Conservation (phyloP, 495 filamentous ascomycete genomes). For the Aspergillus asperescens region DNA sequence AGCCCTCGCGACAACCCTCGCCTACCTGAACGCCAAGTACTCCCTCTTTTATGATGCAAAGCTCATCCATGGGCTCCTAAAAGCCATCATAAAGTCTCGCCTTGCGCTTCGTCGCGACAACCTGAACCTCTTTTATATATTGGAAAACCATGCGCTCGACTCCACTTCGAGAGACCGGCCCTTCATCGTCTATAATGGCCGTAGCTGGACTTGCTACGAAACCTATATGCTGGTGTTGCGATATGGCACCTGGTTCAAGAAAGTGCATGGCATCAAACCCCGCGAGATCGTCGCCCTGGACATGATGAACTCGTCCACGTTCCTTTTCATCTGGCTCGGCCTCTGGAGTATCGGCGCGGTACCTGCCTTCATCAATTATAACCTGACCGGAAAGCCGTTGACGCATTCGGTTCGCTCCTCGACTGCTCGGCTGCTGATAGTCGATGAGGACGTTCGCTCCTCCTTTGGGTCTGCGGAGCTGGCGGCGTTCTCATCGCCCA, state of each 20-base stretch:
- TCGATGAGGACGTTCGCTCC: slow-evolving; percentile 64
- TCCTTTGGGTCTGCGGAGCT: slow-evolving; percentile 46
- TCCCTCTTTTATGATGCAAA: slow-evolving; percentile 60
- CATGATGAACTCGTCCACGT: slow-evolving; percentile 78
- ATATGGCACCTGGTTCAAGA: slow-evolving; percentile 79
- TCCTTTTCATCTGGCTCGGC: slow-evolving; percentile 78
- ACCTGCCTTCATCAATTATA: slow-evolving; percentile 96
- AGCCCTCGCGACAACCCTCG: slow-evolving; percentile 60
- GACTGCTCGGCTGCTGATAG: slow-evolving; percentile 62
- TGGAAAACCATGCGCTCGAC: slow-evolving; percentile 64
- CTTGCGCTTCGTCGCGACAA: slow-evolving; percentile 51
- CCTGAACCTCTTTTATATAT: slow-evolving; percentile 70
- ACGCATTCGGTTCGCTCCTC: slow-evolving; percentile 73
- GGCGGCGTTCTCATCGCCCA: slow-evolving; percentile 35
- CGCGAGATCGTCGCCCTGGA: slow-evolving; percentile 85
- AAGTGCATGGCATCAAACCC: slow-evolving; percentile 59
- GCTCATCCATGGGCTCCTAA: slow-evolving; percentile 48
- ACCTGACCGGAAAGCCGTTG: slow-evolving; percentile 69
- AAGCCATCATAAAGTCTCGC: slow-evolving; percentile 34
- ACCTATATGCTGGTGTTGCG: slow-evolving; percentile 68
- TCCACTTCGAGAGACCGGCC: slow-evolving; percentile 49
- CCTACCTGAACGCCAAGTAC: slow-evolving; percentile 76
- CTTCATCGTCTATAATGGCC: slow-evolving; percentile 72
- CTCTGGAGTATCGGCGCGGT: slow-evolving; percentile 84
- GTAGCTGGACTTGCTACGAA: slow-evolving; percentile 74